Evolutionary conservation across 2,329 filamentous ascomycete genomes (phyloP).

Genomic region (Aspergillus tamarii): DNA sequence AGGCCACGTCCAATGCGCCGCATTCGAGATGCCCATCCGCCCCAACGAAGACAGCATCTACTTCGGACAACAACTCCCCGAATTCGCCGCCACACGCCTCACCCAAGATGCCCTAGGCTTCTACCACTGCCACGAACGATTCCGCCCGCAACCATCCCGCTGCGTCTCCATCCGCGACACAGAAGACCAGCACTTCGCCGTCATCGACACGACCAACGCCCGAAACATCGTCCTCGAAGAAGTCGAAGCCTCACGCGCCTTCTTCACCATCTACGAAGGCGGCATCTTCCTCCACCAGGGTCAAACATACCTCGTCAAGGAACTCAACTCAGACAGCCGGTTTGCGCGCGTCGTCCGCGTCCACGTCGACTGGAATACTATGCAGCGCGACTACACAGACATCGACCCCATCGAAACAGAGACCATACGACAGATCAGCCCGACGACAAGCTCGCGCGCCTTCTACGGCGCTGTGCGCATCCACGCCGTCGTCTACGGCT

Average conservation of each 20-base stretch:
- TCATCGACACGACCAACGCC: conserved; percentile 80
- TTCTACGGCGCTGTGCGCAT: conserved; percentile 88
- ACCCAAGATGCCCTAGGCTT: conserved; percentile 75
- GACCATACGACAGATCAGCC: conserved; percentile 71
- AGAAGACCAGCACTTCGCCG: conserved; percentile 88
- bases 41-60: conserved; percentile 74
- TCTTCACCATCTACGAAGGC: conserved; percentile 94
- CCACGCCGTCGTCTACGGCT: conserved; percentile 87
- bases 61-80: conserved; percentile 73
- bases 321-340: conserved; percentile 77
- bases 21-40: conserved; percentile 91
- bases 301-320: conserved; percentile 86
- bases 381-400: conserved; percentile 90
- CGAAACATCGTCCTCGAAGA: conserved; percentile 89
- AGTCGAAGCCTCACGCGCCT: conserved; percentile 91
- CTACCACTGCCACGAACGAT: conserved; percentile 87
- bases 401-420: conserved; percentile 93
- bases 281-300: conserved; percentile 97
- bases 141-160: conserved; percentile 79
- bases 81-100: conserved; percentile 74
- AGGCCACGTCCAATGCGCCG: conserved; percentile 93
- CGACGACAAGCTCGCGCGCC: conserved; percentile 58
- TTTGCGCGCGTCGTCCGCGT: conserved; percentile 88
- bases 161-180: conserved; percentile 88
- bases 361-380: conserved; percentile 92